Conservation (phyloP, 2,329 filamentous ascomycete species). For the Phialemoniopsis sp. region DNA sequence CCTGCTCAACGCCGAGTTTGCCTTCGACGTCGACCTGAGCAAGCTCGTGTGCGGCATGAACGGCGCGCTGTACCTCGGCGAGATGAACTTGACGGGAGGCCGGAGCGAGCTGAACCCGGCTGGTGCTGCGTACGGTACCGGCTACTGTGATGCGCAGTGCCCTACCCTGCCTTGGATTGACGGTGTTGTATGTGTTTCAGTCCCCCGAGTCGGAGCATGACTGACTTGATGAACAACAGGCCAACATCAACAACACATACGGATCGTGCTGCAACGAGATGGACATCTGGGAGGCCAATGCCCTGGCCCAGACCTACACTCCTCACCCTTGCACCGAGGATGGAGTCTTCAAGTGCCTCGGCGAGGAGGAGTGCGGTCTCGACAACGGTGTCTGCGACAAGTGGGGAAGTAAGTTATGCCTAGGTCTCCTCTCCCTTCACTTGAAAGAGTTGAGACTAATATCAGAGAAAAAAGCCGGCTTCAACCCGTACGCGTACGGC, state of each 20-base stretch:
- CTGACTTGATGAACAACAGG: conserved; percentile 12
- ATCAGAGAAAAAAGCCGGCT: neutral
- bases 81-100: conserved; percentile 56
- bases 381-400: conserved; percentile 36
- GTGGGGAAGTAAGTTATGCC: conserved; percentile 23
- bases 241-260: conserved; percentile 34
- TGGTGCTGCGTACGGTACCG: conserved; percentile 57
- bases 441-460: no score
- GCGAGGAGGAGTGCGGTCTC: conserved; percentile 39
- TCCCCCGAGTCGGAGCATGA: neutral
- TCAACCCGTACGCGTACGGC: conserved; percentile 29
- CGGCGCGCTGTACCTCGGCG: conserved; percentile 57
- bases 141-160: conserved; percentile 62
- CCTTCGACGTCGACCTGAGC: conserved; percentile 60
- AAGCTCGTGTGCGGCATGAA: conserved; percentile 60
- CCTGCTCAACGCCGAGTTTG: conserved; percentile 54
- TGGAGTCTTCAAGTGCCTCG: conserved; percentile 38
- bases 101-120: conserved; percentile 47
- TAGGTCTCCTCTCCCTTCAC: no score
- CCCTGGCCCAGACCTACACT: conserved; percentile 35
- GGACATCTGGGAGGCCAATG: conserved; percentile 53
- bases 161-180: conserved; percentile 45
- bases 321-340: conserved; percentile 43
- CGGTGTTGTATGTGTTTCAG: conserved; percentile 30
- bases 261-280: conserved; percentile 51